Evolutionary conservation across 164 flowering plant species (phyloP).

Genomic region (Kalanchoe fedtschenkoi): DNA sequence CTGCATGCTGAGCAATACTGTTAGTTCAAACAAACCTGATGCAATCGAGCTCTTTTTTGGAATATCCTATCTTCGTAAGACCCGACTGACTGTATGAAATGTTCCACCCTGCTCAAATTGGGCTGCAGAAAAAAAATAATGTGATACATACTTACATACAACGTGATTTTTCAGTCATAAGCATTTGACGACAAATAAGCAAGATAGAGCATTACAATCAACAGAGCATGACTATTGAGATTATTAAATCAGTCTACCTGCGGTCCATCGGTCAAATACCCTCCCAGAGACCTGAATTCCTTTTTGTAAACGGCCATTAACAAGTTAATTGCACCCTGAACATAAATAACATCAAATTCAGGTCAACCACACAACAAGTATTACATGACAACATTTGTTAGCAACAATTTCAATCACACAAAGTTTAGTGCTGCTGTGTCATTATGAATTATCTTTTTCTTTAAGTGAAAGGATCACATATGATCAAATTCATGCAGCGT

Average conservation of each 20-base stretch:
- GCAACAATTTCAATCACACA: not conserved
- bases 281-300: constrained; percentile 63
- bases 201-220: not conserved
- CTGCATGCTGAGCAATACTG: not conserved
- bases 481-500: not conserved
- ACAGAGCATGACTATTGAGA: not conserved
- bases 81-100: constrained; percentile 90
- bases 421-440: not conserved
- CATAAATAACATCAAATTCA: constrained; percentile 3
- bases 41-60: constrained; percentile 78
- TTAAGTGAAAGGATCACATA: not conserved
- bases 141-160: not conserved
- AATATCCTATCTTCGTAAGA: constrained; percentile 88
- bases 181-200: not conserved
- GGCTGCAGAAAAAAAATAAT: constrained; percentile 36
- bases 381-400: too few relatives aligned
- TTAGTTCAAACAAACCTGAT: constrained; percentile 41
- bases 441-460: not conserved
- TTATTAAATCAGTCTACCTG: constrained; percentile 34
- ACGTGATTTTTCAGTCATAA: not conserved
- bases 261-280: constrained; percentile 73
- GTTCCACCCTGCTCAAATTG: constrained; percentile 66
- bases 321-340: constrained; percentile 90
- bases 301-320: constrained; percentile 83
- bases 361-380: not conserved